Base-by-base conservation (phyloP, 148 eudicot genomes). In the Chenopodium quinoa region DNA sequence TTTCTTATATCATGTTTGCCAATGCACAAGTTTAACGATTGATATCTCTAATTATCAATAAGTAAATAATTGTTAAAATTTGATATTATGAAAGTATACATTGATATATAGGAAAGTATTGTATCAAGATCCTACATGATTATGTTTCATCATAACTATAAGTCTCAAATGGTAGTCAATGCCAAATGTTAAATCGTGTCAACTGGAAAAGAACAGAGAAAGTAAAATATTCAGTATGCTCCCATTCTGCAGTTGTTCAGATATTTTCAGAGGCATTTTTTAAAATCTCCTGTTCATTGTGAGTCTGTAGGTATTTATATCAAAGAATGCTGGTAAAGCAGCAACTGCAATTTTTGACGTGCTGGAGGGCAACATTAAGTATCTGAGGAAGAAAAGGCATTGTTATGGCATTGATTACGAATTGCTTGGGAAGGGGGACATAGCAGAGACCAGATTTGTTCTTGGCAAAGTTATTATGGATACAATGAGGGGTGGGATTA, bases 391-490 rank as follows among this genome's bases (percentile, higher is more conserved):
- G 19, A 78, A 78, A 62, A 82, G 90, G 81, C 54, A 46, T 16
- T 54, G 67, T 54, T 79, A 77, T 9, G 58, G 75, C 76, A 89
- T 92, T 31, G 50, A 92, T 80, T 86, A 88, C 79, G 58, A 76
- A 48, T 83, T 88, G 81, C 98, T 93, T 32, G 83, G 87, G 65
- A 85, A 83, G 60, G 93, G 96, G n/a, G 70, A 89, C 54, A 29
- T 72, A 46, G 12, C 9, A 27, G 91, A 92, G 85, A 80, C 89
- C 23, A 87, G 94, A 81, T 92, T 90, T 84, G 94, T 84, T 78
- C 79, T 92, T 23, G 96, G 96, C 27, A 91, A 90, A 76, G 83
- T 94, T 34, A 88, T 94, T 50, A 50, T 90, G 79, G 88, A 89
- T 70, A 89, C 95, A 40, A 66, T 93, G 90, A 84, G 77, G 83